Percentiles rank a stretch among this genome's conserved stretches.
Conservation (phyloP, 805 yeast genomes). For the Yarrowia yakushimensis region DNA sequence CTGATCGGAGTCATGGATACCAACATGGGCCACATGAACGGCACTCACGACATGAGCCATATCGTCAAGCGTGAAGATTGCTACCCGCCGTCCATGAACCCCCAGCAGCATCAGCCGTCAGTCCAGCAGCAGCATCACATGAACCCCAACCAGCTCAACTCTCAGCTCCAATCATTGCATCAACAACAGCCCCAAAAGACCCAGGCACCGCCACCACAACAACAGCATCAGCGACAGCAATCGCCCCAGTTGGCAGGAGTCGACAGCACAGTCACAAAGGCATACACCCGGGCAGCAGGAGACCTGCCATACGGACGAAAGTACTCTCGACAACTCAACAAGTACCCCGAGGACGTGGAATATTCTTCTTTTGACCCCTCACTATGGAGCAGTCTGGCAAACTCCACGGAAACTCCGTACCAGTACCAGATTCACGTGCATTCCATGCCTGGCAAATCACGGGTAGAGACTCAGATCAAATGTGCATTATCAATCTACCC, state of each 20-base stretch:
- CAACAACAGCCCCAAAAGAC: background rate
- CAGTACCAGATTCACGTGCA: conserved; percentile 19
- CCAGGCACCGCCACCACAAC: too few relatives aligned
- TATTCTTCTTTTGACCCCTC: background rate
- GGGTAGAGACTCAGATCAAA: conserved; percentile 96
- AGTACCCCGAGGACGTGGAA: conserved; percentile 20
- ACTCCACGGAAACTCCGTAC: background rate
- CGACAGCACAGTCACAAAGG: background rate
- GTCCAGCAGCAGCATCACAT: background rate
- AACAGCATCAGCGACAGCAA: background rate
- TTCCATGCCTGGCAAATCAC: conserved; percentile 72
- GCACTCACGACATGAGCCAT: background rate
- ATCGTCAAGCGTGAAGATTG: background rate
- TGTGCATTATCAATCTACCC: conserved; percentile 66
- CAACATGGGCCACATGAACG: background rate
- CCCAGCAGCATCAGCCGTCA: background rate
- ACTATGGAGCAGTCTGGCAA: background rate
- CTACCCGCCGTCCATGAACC: background rate
- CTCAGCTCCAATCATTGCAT: conserved; percentile 1
- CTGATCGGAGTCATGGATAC: background rate
- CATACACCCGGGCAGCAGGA: conserved; percentile 12
- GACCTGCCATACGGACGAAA: conserved; percentile 13
- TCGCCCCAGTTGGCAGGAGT: background rate
- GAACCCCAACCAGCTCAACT: background rate
- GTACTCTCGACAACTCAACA: conserved; percentile 13